Evolutionary conservation across 176 grass and related monocot genomes (phyloP), one percentile per base, ranked within the genome.

Genomic region (Elymus sibiricus): DNA sequence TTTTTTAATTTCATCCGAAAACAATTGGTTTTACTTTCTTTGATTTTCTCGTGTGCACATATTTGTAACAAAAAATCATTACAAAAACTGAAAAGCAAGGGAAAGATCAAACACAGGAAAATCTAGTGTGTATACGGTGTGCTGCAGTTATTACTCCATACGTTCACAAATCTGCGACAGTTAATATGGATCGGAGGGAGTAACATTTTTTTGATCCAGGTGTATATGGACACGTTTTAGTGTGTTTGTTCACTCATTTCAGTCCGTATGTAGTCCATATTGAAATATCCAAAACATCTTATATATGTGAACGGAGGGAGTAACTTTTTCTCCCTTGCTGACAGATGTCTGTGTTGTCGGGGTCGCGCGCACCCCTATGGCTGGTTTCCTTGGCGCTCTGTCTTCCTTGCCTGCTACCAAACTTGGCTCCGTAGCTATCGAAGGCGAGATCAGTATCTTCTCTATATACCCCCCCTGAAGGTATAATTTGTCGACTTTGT

Each of bases 331-430:
- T 82, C 61, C 22, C 42, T 76, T 76, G 9, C 70, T 62, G 59
- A 65, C 88, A 98, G 93, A 98, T 95, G 93, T 98, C 56, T 95
- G 95, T 28, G 19, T 95, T 72, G 91, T 98, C n/a, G 91, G 95
- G 5, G 88, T 92, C 32, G 93, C 95, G 19, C 91, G 93, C 44
- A 98, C 95, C 64, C 95, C 95, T 21, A 92, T 98, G 91, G 95
- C 93, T 34, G 83, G 89, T 63, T 98, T 98, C 76, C 91, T 98
- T 35, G 95, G 95, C 72, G 83, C 91, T 11, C 78, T 98, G 22
- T 98, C 93, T 85, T 90, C 95, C 32, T 59, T 98, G 80, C 25
- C 95, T 42, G 95, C 95, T 5, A 98, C 93, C 5, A 98, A 98
- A 79, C 95, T 98, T 21, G 95, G 95, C 32, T 98, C 95, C 32